Evolutionary conservation across 1,284 basidiomycete species (phyloP).

Genomic region (Puccinia horiana): DNA sequence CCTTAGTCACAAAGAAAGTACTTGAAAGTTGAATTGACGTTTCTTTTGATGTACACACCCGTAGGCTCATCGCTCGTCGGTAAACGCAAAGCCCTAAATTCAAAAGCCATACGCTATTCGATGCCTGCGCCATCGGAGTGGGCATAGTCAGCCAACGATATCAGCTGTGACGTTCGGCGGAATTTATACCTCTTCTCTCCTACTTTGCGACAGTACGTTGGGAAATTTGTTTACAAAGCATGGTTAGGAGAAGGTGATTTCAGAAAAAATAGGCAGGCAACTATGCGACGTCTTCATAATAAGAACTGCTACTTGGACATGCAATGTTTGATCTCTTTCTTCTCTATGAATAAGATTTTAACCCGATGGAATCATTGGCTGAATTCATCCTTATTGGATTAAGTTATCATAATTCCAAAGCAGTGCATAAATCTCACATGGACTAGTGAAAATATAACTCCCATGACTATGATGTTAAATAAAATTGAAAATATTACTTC

Average conservation of each 20-base stretch:
- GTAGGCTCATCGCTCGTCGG: constrained; percentile 15
- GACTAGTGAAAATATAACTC: no score
- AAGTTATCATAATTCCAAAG: not conserved
- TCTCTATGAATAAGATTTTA: not conserved
- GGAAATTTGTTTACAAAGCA: not conserved
- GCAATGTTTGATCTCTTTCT: not conserved
- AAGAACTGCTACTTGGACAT: not conserved
- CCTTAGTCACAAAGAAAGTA: not conserved
- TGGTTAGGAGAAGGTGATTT: not conserved
- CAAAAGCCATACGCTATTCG: constrained; percentile 22
- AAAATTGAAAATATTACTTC: no score
- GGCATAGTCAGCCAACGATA: not conserved
- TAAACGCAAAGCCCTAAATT: not conserved
- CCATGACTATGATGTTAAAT: no score
- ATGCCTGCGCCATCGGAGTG: not conserved
- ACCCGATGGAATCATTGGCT: not conserved
- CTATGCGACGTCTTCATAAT: not conserved
- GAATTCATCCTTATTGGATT: not conserved
- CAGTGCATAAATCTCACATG: no score
- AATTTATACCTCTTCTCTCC: not conserved
- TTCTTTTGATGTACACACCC: not conserved
- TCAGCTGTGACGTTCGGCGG: not conserved
- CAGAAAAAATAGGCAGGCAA: not conserved
- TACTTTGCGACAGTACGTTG: not conserved
- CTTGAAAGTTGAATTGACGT: not conserved